Evolutionary conservation across 2,329 filamentous ascomycete genomes (phyloP), one percentile per base, ranked within the genome.

Genomic region (Fusarium sp.): DNA sequence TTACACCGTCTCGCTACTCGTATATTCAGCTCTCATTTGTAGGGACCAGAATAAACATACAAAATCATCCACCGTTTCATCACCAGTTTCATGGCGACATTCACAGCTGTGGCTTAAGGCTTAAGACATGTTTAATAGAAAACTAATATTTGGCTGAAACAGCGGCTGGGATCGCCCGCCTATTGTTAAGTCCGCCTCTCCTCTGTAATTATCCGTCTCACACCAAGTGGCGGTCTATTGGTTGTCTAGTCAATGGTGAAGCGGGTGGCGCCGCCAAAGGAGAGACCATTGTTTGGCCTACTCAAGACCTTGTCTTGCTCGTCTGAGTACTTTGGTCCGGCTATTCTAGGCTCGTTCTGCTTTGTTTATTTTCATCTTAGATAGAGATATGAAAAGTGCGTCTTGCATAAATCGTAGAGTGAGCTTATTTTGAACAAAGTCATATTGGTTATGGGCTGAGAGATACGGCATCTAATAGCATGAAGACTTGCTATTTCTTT

Each of bases 251-350:
- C 41, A 43, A 47, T 42, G 35, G 28, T 6, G 33, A 62, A 55
- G 59, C 59, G 59, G 59, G 47, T 54, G 59, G 57, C 57, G 41
- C 59, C 59, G 41, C 41, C 59, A 55, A n/a, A n/a, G 10, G 5
- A 39, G 28, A 54, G 24, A 26, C 31, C 35, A 47, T 47, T 55
- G 57, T 47, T 53, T 61, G 38, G 46, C 26, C 43, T 59, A 29
- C n/a, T 33, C 23, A 21, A 35, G 20, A 9, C 50, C n/a, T 18
- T 41, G 53, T 41, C 52, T 28, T n/a, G 26, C 9, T 46, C 18
- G 24, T 31, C 49, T 31, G 20, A 44, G 13, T 37, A 24, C 48
- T 29, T 53, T 53, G 21, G 16, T 29, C 18, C 16, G 28, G 38
- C 21, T 20, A 20, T 44, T 33, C 16, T 13, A 44, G 48, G 28